Evolutionary conservation across 2,329 filamentous ascomycete genomes (phyloP), one percentile per base, ranked within the genome.

Genomic region (Hymenoscyphus infarciens): DNA sequence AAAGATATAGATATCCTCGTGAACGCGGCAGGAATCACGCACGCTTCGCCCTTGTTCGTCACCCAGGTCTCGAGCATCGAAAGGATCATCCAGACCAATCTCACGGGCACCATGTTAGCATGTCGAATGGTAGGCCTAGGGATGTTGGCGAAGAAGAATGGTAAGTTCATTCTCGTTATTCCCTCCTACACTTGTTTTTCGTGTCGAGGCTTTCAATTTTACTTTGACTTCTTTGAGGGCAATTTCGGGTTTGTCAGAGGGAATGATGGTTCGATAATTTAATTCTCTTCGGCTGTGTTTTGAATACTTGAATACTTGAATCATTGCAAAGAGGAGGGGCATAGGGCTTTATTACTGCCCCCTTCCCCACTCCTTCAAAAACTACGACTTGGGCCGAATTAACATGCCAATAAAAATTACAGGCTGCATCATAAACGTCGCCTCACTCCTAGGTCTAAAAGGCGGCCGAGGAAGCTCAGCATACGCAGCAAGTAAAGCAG

Each of bases 401-500:
- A 2, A 2, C 25, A 27, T 38, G 7, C 49, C 60, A 29, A 63
- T 29, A 10, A 35, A 15, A 27, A 33, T 29, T 3, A 10, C 55
- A 83, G 83, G 81, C 7, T 90, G 86, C 71, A 92, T 96, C 65
- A 87, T 96, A 74, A 96, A 96, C 72, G 79, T 97, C 25, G 87
- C 90, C 0, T 94, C 90, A 56, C 78, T 96, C 33, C 82, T 96
- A 55, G 92, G 87, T 0, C 72, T 82, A 1, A 87, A 87, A 63
- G 88, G 87, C 0, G 89, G 88, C 0, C 79, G 79, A 1, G 92
- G 92, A 6, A 87, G 88, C 13, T 83, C 88, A 4, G 84, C 87
- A 0, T 95, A 95, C 73, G 87, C 89, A 5, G 90, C 91, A 7
- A 88, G 87, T 53, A 96, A 96, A 74, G 91, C 92, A 5, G 92